Evolutionary conservation across 495 filamentous ascomycete genomes (phyloP).

Genomic region (Talaromyces stipitatus): DNA sequence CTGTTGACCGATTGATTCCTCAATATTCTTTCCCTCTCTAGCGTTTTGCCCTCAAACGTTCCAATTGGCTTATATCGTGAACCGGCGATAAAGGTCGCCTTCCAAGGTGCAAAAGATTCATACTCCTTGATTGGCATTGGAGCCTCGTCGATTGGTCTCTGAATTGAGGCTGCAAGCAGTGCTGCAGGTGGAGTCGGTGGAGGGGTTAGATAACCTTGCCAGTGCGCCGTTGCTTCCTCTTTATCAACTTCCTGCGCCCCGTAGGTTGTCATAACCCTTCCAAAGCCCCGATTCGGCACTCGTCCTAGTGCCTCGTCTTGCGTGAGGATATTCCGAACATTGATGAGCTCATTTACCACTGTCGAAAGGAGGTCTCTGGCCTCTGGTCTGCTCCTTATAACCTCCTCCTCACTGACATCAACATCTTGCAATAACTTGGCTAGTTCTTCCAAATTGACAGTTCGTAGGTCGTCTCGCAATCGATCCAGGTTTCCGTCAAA

Average conservation of each 20-base stretch:
- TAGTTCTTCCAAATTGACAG: not conserved
- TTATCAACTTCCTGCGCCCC: not conserved
- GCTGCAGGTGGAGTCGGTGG: not conserved
- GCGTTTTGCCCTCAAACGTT: not conserved
- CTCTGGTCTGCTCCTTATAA: no score
- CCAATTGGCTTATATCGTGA: not conserved
- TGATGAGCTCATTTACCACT: no score
- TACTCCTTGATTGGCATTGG: not conserved
- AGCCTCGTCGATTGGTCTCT: not conserved
- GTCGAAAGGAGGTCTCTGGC: no score
- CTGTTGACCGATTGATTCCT: no score
- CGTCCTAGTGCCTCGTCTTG: no score
- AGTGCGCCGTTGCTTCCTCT: no score
- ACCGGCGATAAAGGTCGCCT: not conserved
- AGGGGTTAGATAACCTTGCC: not conserved
- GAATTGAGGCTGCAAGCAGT: not conserved
- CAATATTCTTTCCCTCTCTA: no score
- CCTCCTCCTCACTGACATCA: no score
- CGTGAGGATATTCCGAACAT: no score
- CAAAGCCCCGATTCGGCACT: not conserved
- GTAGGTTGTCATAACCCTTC: not conserved
- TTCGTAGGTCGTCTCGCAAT: constrained; percentile 15
- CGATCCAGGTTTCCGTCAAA: constrained; percentile 20
- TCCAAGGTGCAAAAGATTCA: not conserved
- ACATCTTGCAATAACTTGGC: not conserved